Evolutionary conservation across 2,329 filamentous ascomycete genomes (phyloP).

Genomic region (Cordyceps javanica): DNA sequence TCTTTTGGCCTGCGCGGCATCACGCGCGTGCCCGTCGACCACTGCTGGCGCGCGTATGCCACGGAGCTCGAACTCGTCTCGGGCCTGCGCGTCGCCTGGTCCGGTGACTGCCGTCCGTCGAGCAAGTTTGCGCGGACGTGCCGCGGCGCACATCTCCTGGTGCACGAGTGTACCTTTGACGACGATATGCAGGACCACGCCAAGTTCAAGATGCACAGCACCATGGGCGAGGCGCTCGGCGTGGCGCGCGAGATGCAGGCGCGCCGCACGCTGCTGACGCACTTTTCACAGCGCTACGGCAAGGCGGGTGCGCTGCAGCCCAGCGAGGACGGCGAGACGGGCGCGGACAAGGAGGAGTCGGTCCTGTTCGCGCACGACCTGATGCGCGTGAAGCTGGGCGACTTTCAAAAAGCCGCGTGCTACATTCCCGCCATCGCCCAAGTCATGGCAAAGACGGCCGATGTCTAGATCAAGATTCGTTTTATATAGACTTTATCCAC

Average conservation of each 20-base stretch:
- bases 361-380: conserved; percentile 73
- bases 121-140: conserved; percentile 64
- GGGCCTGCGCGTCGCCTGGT: conserved; percentile 84
- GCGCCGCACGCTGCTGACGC: conserved; percentile 75
- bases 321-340: conserved; percentile 21
- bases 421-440: conserved; percentile 51
- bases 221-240: conserved; percentile 75
- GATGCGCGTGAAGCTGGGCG: conserved; percentile 66
- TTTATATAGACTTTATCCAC: neutral
- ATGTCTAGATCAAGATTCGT: neutral
- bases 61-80: conserved; percentile 71
- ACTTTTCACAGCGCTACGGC: conserved; percentile 92
- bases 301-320: conserved; percentile 41
- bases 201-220: conserved; percentile 81
- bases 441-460: conserved; percentile 41
- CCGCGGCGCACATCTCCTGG: conserved; percentile 68
- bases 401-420: conserved; percentile 60
- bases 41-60: conserved; percentile 75
- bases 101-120: conserved; percentile 85
- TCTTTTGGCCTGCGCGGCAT: conserved; percentile 60
- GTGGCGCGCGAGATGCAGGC: conserved; percentile 76
- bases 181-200: conserved; percentile 77
- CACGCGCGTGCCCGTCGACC: conserved; percentile 61
- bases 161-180: conserved; percentile 96
- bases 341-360: conserved; percentile 3